Evolutionary conservation across 2,329 filamentous ascomycete genomes (phyloP), one percentile per base, ranked within the genome.

Genomic region (Pestalotiopsis sp.): DNA sequence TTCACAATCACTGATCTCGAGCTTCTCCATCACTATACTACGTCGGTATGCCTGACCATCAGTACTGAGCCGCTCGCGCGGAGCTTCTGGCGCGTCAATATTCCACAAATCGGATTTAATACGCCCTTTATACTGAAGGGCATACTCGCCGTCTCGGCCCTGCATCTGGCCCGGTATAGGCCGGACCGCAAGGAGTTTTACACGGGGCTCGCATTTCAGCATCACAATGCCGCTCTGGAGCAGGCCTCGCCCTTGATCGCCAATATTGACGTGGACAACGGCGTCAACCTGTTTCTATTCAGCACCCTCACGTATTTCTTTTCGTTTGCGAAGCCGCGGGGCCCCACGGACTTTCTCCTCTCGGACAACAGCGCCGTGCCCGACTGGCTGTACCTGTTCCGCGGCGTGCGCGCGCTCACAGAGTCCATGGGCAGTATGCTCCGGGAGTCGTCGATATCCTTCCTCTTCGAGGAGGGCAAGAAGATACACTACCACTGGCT

Each of bases 21-120:
- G 67, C 73, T 83, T 4, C 73, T 83, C 1, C 81, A 83, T 67
- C 79, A 83, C 67, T 83, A 78, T 68, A 75, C 75, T 39, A 78
- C 77, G 1, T 80, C 79, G 6, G 83, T 81, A 3, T 77, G 75
- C 17, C 74, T 76, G 58, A 81, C 80, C 4, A 70, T 83, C n/a
- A 75, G 78, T 4, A 74, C 72, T 2, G 73, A 78, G 39, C 75
- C 79, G 2, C 63, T 71, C 1, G 65, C 81, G 3, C 78, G 78
- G 52, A 73, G 74, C 6, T 70, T 82, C 5, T 83, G 79, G 79
- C 77, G 77, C n/a, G 71, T 80, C 36, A 78, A 78, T 68, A 77
- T 79, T 7, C 79, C 80, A 6, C 78, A 79, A 31, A 70, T 82
- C n/a, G 81, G 77, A 2, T 81, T 82, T 27, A 66, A 72, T 0